phyloP scores from a whole-genome alignment of 805 yeast genomes.

The Dipodascus geniculatus region DNA sequence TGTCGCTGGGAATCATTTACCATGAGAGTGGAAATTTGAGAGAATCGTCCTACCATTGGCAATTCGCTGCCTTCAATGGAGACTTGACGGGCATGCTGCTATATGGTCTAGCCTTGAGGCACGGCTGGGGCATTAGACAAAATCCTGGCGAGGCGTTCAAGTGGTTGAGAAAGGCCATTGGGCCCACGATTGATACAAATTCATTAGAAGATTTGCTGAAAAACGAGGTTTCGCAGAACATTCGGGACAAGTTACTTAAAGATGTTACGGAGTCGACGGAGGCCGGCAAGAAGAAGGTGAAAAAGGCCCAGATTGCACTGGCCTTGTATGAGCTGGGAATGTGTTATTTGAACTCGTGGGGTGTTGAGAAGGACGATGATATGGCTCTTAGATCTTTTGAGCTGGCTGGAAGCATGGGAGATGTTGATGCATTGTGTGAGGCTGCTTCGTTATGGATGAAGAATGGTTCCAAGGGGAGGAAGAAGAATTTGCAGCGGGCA shows the following conservation, averaged over 20 bases:
- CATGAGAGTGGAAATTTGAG: conserved; percentile 48
- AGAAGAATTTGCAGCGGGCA: conserved; percentile 48
- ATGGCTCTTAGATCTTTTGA: conserved; percentile 50
- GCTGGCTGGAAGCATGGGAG: conserved; percentile 56
- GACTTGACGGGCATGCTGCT: conserved; percentile 54
- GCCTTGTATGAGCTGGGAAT: conserved; percentile 54
- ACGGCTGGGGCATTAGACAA: conserved; percentile 56
- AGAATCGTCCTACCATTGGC: conserved; percentile 60
- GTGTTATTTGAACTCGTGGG: conserved; percentile 45
- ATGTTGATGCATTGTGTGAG: conserved; percentile 54
- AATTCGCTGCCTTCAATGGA: conserved; percentile 51
- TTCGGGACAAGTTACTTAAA: neutral
- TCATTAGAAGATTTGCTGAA: conserved; percentile 2
- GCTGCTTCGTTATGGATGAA: conserved; percentile 59
- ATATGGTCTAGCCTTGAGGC: conserved; percentile 54
- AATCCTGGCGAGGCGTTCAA: conserved; percentile 42
- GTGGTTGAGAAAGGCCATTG: conserved; percentile 47
- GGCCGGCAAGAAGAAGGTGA: conserved; percentile 6
- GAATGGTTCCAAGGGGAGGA: conserved; percentile 37
- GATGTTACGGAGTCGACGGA: conserved; percentile 19
- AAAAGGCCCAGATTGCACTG: conserved; percentile 20
- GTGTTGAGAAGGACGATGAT: conserved; percentile 39
- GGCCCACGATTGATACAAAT: conserved; percentile 9
- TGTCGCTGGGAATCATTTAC: conserved; percentile 24
- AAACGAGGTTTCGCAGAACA: neutral